Percentiles rank a stretch among this genome's conserved stretches.
phyloP scores from a whole-genome alignment of 1,284 basidiomycete genomes.

The Spongiforma sp. region DNA sequence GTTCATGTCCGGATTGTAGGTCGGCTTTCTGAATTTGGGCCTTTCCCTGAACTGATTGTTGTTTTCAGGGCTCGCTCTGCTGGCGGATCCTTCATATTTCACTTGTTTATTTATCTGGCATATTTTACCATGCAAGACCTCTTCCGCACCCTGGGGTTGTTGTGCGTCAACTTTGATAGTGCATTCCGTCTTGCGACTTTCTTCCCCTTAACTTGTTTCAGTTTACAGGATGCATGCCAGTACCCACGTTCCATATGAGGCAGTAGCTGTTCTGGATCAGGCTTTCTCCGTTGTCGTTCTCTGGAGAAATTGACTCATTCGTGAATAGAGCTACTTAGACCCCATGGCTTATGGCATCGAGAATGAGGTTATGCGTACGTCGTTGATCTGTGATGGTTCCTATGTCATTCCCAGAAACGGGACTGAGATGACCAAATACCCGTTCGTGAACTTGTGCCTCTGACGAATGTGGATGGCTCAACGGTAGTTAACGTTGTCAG shows the following conservation, averaged over 20 bases:
- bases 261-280: slow-evolving; percentile 87
- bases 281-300: slow-evolving; percentile 1
- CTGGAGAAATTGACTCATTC: slow-evolving; percentile 9
- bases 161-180: slow-evolving; percentile 68
- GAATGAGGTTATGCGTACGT: slow-evolving; percentile 82
- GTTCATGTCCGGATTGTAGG: slow-evolving; percentile 68
- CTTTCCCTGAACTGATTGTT: slow-evolving; percentile 8
- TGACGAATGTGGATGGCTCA: neutral
- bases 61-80: slow-evolving; percentile 50
- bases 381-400: slow-evolving; percentile 68
- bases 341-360: slow-evolving; percentile 83
- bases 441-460: slow-evolving; percentile 48
- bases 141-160: slow-evolving; percentile 72
- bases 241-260: slow-evolving; percentile 80
- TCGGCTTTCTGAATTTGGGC: slow-evolving; percentile 1
- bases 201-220: slow-evolving; percentile 64
- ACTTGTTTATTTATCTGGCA: slow-evolving; percentile 65
- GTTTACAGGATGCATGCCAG: slow-evolving; percentile 66
- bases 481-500: slow-evolving; percentile 3
- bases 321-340: slow-evolving; percentile 69
- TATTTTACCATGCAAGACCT: slow-evolving; percentile 75
- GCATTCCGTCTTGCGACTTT: slow-evolving; percentile 66
- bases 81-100: slow-evolving; percentile 75
- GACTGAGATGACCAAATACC: slow-evolving; percentile 65
- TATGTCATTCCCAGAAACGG: slow-evolving; percentile 78